Evolutionary conservation across 768 basidiomycete genomes (phyloP).

Genomic region (Phaeotremella fagi): DNA sequence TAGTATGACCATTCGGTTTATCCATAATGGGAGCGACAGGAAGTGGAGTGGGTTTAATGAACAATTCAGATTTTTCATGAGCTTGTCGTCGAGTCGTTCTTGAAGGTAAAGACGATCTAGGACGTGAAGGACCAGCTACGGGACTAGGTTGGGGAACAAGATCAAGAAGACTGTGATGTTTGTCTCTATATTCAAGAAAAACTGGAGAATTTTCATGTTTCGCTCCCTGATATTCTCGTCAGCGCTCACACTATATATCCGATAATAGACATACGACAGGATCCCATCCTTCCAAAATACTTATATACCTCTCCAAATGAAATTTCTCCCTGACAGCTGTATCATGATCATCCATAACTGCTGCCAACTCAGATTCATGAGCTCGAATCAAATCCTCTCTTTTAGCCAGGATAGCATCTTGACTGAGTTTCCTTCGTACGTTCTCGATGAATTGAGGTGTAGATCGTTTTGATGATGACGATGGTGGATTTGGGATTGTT

Average conservation of each 20-base stretch:
- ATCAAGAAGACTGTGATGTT: slow-evolving; percentile 58
- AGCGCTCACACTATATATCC: slow-evolving; percentile 5
- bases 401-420: slow-evolving; percentile 16
- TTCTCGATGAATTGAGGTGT: slow-evolving; percentile 7
- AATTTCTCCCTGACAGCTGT: slow-evolving; percentile 69
- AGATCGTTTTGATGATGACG: neutral
- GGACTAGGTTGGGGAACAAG: slow-evolving; percentile 50
- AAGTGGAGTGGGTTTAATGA: slow-evolving; percentile 4
- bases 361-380: slow-evolving; percentile 60
- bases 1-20: neutral
- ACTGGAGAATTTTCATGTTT: slow-evolving; percentile 68
- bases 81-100: slow-evolving; percentile 39
- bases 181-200: slow-evolving; percentile 67
- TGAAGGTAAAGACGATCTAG: slow-evolving; percentile 13
- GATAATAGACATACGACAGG: slow-evolving; percentile 57
- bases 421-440: slow-evolving; percentile 16
- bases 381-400: slow-evolving; percentile 54
- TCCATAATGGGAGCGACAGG: neutral
- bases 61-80: slow-evolving; percentile 29
- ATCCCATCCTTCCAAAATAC: slow-evolving; percentile 65
- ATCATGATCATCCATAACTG: slow-evolving; percentile 49
- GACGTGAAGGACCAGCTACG: slow-evolving; percentile 7
- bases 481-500: slow-evolving; percentile 1
- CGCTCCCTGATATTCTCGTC: slow-evolving; percentile 54
- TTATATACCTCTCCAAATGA: slow-evolving; percentile 76